Base-by-base conservation (phyloP, 306 rosid genomes). In the Quercus cerris region DNA sequence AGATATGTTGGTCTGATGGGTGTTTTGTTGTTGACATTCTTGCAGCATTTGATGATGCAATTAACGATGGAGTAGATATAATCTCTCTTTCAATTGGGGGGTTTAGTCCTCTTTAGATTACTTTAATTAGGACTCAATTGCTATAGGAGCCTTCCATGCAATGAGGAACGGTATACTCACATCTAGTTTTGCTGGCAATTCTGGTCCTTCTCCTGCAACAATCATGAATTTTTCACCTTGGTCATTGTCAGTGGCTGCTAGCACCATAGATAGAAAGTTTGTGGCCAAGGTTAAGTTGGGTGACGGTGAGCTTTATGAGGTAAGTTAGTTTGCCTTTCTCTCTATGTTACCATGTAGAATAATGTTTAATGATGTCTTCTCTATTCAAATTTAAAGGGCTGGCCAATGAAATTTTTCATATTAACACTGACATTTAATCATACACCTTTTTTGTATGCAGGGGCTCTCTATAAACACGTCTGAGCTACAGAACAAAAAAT, bases 101-200 rank as follows among this genome's bases (percentile, higher is more conserved):
- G 6, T 4, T 1, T 17, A 2, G 52, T 46, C 13, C 75, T 51
- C 0, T 22, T 22, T 4, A 2, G 54, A 79, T 7, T 86, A 87
- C 73, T 81, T 85, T 67, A 41, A 22, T 22, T 22, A 33, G 6
- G 81, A 85, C 55, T 5, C 7, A 10, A 28, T 74, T 0, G 69
- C 88, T 0, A 82, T 91, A 64, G 93, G 88, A 30, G 62, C 91
- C 5, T 89, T 91, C 18, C 95, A 89, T 64, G 89, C 94, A 0
- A 61, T 76, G 84, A 84, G 64, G 54, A 79, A 82, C 14, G 90
- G 90, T 35, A 69, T 84, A 27, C 68, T 84, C 63, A 84, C 90
- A 1, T 68, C 82, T 2, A 59, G 23, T 56, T 30, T 86, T 10
- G 87, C 84, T 4, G 91, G 90, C 3, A 87, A 87, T 56, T 0